These are phyloP conservation scores for Phalaenopsis equestris DNA, from an alignment of 106 monocot species.

Conservation along the genomic window DNA sequence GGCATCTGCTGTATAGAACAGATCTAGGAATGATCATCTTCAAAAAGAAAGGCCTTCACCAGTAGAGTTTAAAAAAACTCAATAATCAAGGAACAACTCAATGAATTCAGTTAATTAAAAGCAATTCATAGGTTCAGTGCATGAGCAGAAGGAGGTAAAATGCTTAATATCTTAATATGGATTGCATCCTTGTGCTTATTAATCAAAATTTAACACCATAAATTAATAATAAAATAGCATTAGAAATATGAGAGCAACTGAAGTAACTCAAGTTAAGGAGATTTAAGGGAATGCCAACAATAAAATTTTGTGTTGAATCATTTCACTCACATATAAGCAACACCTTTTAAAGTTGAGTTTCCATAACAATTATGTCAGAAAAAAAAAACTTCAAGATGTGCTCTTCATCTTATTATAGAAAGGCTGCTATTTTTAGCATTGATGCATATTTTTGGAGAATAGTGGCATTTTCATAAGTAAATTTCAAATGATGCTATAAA, in stretches of 20 bases:
- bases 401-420: neutral
- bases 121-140: no score
- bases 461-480: neutral
- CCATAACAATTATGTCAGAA: neutral
- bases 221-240: no score
- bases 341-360: neutral
- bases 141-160: neutral
- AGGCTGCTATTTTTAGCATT: neutral
- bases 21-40: neutral
- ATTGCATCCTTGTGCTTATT: neutral
- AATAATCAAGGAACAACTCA: neutral
- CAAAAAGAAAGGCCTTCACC: neutral
- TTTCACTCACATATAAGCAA: neutral
- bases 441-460: neutral
- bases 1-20: neutral
- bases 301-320: neutral
- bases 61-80: neutral
- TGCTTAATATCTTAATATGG: neutral
- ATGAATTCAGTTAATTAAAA: no score
- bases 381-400: neutral
- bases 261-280: no score
- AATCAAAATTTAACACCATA: no score
- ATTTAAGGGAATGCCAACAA: no score
- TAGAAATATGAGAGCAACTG: no score
- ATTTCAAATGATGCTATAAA: neutral